These are phyloP conservation scores for Wallemia mellicola DNA, from an alignment of 1,284 basidiomycete genomes.

Conservation along the genomic window DNA sequence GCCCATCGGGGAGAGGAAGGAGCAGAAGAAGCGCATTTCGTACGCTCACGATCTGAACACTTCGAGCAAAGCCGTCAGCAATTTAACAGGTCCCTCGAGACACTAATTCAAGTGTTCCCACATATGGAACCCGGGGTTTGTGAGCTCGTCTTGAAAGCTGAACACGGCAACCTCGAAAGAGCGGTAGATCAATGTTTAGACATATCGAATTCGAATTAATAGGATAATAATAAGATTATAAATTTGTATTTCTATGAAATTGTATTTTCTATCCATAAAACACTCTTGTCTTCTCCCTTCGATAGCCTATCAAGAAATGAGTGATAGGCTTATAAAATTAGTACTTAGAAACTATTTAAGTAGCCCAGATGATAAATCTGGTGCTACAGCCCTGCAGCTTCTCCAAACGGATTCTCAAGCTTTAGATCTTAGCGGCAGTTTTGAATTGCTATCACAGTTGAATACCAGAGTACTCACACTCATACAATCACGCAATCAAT, in stretches of 20 bases:
- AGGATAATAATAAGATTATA: not conserved
- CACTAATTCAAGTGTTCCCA: constrained; percentile 62
- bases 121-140: constrained; percentile 44
- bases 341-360: not conserved
- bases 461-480: not conserved
- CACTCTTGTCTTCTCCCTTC: too few species aligned
- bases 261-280: too few species aligned
- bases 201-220: constrained; percentile 21
- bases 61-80: constrained; percentile 20
- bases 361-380: not conserved
- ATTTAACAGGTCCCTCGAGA: constrained; percentile 31
- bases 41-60: not conserved
- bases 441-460: not conserved
- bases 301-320: not conserved
- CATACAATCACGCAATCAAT: not conserved
- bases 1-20: constrained; percentile 8
- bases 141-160: constrained; percentile 58
- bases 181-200: constrained; percentile 61
- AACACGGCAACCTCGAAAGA: constrained; percentile 56
- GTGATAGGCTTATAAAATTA: not conserved
- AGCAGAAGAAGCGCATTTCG: constrained; percentile 2
- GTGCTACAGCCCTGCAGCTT: not conserved
- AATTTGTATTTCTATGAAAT: too few species aligned
- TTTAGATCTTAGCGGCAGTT: not conserved
- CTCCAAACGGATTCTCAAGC: not conserved